Conservation (phyloP, 1,284 basidiomycete genomes). For the Meira miltonrushii region DNA sequence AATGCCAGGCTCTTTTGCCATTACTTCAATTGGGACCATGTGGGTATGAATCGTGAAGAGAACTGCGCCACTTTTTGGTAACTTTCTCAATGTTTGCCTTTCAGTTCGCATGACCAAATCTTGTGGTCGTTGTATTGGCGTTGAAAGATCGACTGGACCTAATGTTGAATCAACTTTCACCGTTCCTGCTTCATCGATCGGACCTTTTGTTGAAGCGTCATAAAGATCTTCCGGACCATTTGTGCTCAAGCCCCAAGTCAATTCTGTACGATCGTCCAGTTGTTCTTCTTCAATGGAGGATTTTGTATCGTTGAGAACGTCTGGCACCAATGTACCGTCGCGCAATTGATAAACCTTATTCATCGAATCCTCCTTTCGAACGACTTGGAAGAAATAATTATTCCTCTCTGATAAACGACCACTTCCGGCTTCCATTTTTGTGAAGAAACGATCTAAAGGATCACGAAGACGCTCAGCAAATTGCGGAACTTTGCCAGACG, state of each 20-base stretch:
- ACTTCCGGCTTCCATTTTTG: conserved; percentile 12
- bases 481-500: conserved; percentile 37
- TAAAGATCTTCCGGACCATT: conserved; percentile 64
- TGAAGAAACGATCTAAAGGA: conserved; percentile 20
- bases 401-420: conserved; percentile 54
- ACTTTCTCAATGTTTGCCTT: conserved; percentile 66
- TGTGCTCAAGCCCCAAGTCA: conserved; percentile 64
- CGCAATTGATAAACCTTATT: conserved; percentile 9
- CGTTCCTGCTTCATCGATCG: conserved; percentile 37
- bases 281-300: conserved; percentile 40
- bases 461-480: conserved; percentile 62
- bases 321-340: conserved; percentile 13
- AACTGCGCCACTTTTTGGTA: conserved; percentile 59
- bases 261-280: conserved; percentile 52
- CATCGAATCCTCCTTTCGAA: conserved; percentile 10
- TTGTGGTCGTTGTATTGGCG: conserved; percentile 15
- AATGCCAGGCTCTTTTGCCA: conserved; percentile 63
- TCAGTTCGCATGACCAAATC: conserved; percentile 58
- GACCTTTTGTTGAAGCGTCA: conserved; percentile 46
- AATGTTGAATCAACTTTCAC: conserved; percentile 49
- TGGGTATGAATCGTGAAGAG: conserved; percentile 72
- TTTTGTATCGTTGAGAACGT: neutral
- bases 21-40: conserved; percentile 60
- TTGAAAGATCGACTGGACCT: conserved; percentile 3
- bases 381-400: conserved; percentile 57